Evolutionary conservation across 2,329 filamentous ascomycete genomes (phyloP), one percentile per base, ranked within the genome.

Genomic region (Stachybotrys chlorohalonatus): DNA sequence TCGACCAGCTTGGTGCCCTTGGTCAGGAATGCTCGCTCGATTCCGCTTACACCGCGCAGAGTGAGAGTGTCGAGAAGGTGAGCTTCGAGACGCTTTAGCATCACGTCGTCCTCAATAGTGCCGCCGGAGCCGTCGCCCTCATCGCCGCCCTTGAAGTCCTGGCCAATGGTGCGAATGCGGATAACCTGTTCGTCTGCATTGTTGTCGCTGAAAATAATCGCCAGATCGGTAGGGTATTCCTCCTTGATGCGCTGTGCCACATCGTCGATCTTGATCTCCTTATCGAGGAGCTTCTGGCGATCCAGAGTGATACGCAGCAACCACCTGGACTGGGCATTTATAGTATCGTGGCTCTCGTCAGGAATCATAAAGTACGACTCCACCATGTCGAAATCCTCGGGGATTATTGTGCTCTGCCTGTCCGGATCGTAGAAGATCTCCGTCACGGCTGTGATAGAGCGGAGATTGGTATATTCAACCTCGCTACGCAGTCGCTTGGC

Each of bases 381-480:
- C 7, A 99, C 89, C 83, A 97, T 95, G 65, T 97, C 94, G 57
- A 82, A 73, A 76, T 99, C 94, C 55, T 89, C 89, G 42, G 87
- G 81, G 63, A 99, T 95, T 60, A 85, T 88, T 0, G 95, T 99
- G 32, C 82, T 79, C 63, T 89, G 84, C 56, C 96, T 86, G 56
- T 95, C 88, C 0, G 94, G 94, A 68, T 99, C 94, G 65, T 97
- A 97, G 79, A 96, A 96, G 56, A 99, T 93, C 71, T 99, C 95
- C 0, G 92, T 95, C 50, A 90, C 83, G 49, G 93, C 87, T 0
- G 92, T 95, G 56, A 99, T 90, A 11, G 90, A 94, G 50, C 92
- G 87, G 59, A 99, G 77, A 62, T 89, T 96, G 15, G 95, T 97
- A 70, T 96, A 92, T 72, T 99, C 94, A 31, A 99, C 91, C 61